These are phyloP conservation scores for Blastocladiella emersonii DNA, from an alignment of 371 early-diverging fungal species.

Conservation along the genomic window DNA sequence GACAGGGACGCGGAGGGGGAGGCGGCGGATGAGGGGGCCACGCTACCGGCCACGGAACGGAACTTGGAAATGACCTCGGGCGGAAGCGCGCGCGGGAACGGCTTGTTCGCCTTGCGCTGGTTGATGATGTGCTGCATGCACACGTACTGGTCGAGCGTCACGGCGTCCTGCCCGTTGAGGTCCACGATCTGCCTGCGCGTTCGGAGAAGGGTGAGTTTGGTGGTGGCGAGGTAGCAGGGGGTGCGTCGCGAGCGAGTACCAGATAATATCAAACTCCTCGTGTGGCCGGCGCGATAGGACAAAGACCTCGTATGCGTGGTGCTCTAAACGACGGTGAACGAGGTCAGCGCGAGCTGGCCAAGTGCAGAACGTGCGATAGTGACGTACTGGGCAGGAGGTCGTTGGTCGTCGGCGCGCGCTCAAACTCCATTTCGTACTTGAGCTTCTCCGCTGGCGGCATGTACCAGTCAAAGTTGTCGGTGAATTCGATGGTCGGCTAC, in stretches of 20 bases:
- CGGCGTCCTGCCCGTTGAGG: background rate
- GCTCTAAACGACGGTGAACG: background rate
- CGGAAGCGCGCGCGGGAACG: slow-evolving; percentile 1
- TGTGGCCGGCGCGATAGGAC: background rate
- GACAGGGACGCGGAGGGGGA: background rate
- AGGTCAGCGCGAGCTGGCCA: background rate
- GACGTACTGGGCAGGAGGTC: slow-evolving; percentile 1
- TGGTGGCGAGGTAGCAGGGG: no score
- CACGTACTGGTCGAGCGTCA: slow-evolving; percentile 2
- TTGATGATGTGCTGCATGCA: background rate
- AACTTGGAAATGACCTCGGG: slow-evolving; percentile 4
- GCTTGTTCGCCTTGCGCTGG: background rate
- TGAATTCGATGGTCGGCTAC: slow-evolving; percentile 4
- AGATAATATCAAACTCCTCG: slow-evolving; percentile 1
- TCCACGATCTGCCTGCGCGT: background rate
- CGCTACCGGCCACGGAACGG: background rate
- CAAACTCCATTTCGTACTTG: slow-evolving; percentile 4
- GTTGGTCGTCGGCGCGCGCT: background rate
- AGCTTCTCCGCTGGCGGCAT: background rate
- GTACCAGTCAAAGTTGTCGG: slow-evolving; percentile 6
- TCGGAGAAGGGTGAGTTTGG: background rate
- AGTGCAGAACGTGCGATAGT: background rate
- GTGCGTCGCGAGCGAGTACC: background rate
- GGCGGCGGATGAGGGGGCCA: background rate
- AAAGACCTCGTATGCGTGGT: background rate